Base-by-base conservation (phyloP, 2,329 filamentous ascomycete genomes). In the Hymenoscyphus fraxineus region DNA sequence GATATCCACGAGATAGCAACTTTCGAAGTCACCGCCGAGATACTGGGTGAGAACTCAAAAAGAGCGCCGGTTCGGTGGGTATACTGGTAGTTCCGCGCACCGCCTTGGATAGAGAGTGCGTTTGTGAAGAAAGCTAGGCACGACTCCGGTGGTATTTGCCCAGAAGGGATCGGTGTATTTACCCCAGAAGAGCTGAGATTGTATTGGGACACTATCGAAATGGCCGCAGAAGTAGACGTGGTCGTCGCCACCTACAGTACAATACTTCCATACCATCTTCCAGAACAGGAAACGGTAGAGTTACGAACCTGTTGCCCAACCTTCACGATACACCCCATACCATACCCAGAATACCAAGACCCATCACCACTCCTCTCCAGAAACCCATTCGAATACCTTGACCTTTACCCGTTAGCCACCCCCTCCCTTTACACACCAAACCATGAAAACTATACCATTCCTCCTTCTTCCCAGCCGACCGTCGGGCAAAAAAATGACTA, bases 161-260 rank as follows among this genome's bases (percentile, higher is more conserved):
- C 54, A 35, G 22, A 32, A 56, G 7, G 54, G 54, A 32, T 56
- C 54, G 12, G 54, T 56, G n/a, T 56, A 56, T 16, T 56, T 16
- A 10, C 54, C 54, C 32, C 27, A 56, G 62, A 82, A 84, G 0
- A 78, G 80, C 72, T 78, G 79, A 67, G 76, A 77, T 2, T 78
- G 76, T 6, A 78, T 73, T 12, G 73, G 64, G 73, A 22, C 22
- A 16, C 72, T 65, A 58, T 84, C 80, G 68, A 89, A 89, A 61
- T 80, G 78, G 15, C 86, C 87, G 70, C 87, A 89, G 75, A 85
- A 85, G 70, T 83, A 84, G 3, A 80, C 76, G 1, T 71, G 77
- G 76, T 76, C 82, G 60, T 82, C 75, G 0, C 76, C 67, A 1
- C 76, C 76, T 16, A 76, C 65, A 58, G n/a, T 5, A 35, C 65